These are phyloP conservation scores for Fusarium neocosmosporiellum DNA, from an alignment of 2,329 filamentous ascomycete species.

Conservation along the genomic window DNA sequence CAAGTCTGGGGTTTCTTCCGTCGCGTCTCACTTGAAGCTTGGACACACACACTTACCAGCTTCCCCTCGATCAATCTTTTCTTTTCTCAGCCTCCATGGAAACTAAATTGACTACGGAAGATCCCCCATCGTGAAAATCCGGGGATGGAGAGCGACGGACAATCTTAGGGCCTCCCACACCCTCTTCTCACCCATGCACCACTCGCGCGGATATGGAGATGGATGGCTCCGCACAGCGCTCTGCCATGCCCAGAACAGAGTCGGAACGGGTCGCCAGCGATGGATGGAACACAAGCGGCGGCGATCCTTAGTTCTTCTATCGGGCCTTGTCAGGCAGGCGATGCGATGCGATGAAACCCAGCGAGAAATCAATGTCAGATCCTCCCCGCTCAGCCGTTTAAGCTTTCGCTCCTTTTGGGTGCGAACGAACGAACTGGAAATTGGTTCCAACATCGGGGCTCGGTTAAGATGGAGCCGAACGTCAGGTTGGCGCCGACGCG, in stretches of 20 bases:
- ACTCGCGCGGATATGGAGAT: constrained; percentile 17
- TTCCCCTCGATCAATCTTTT: constrained; percentile 18
- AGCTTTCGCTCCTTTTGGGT: background rate
- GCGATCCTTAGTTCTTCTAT: constrained; percentile 17
- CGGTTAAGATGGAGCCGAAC: constrained; percentile 26
- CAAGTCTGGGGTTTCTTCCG: constrained; percentile 23
- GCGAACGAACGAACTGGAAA: background rate
- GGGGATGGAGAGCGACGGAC: constrained; percentile 31
- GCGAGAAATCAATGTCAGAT: constrained; percentile 4
- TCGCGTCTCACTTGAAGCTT: constrained; percentile 8
- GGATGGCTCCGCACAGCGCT: constrained; percentile 11
- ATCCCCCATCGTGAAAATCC: constrained; percentile 32
- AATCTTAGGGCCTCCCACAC: constrained; percentile 24
- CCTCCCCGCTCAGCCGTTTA: constrained; percentile 14
- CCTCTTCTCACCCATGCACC: constrained; percentile 23
- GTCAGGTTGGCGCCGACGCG: constrained; percentile 28
- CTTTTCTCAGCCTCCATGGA: background rate
- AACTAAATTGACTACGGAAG: constrained; percentile 1
- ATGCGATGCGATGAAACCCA: constrained; percentile 10
- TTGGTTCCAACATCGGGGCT: constrained; percentile 14
- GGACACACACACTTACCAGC: background rate
- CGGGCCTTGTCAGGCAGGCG: background rate
- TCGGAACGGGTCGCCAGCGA: constrained; percentile 29
- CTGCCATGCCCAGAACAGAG: background rate
- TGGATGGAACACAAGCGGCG: constrained; percentile 25